Base-by-base conservation (phyloP, 805 yeast genomes). In the Blastobotrys mokoenaii region DNA sequence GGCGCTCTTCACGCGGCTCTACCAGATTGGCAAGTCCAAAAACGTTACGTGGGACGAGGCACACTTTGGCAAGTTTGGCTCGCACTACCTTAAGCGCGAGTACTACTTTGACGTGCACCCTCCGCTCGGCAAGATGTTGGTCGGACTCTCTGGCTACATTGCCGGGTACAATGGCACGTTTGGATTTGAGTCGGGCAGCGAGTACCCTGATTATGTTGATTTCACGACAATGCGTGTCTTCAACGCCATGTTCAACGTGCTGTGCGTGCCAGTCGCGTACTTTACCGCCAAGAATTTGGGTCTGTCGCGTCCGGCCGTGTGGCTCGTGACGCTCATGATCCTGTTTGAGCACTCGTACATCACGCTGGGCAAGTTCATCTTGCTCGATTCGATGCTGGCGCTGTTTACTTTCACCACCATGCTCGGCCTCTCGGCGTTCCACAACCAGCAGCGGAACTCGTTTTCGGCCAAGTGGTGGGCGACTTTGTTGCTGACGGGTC, bases 91-190 rank as follows among this genome's bases (percentile, higher is more conserved):
- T 51, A 80, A 76, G 56, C 93, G 86, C 55, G 95, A 86, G 58
- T 87, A 84, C 62, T 90, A 89, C 64, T 94, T 86, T 62, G 98
- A 90, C 65, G 96, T 90, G 30, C 98, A 90, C 66, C 98, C 98
- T 41, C 98, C 98, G 1, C 70, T 90, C 56, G 97, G 97, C 17
- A 90, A 90, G 65, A 82, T 90, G 83, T 72, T 93, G 49, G 85
- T 87, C 47, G 97, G 95, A 0, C 70, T 86, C 35, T 80, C 89
- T 37, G 97, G 95, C 39, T 86, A 78, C 62, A 62, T 88, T 48
- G 90, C 93, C 34, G 89, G 88, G 12, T 88, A 81, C 66, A 79
- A 88, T 60, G 97, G 97, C 15, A 72, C 82, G 20, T 93, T 89
- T 77, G 85, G 77, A 51, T 93, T 93, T 69, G 90, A 84, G 25